Conservation (phyloP, 2,329 filamentous ascomycete species). For the Fonsecaea erecta region DNA sequence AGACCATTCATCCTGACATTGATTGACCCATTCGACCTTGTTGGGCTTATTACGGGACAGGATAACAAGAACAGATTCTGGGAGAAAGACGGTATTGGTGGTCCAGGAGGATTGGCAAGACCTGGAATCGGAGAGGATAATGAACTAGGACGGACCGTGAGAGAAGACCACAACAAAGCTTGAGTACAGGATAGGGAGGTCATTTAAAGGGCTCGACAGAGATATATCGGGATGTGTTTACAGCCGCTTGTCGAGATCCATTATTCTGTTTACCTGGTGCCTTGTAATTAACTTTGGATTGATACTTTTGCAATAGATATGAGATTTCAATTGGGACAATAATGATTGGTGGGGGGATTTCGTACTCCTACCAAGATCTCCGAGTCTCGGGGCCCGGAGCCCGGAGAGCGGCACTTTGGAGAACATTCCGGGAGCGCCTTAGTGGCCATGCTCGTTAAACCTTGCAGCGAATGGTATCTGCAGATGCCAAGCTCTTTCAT, state of each 20-base stretch:
- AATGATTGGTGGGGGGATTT: not conserved
- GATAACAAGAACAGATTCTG: conserved; percentile 49
- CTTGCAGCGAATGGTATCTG: not conserved
- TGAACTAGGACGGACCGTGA: not conserved
- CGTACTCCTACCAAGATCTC: too few relatives aligned
- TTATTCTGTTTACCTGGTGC: not conserved
- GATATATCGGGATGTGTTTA: not conserved
- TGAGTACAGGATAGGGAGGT: conserved; percentile 3
- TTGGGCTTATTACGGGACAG: conserved; percentile 43
- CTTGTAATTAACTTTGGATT: not conserved
- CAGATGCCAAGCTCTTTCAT: not conserved
- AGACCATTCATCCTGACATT: conserved; percentile 51
- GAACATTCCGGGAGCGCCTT: too few relatives aligned
- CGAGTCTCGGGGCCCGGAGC: not conserved
- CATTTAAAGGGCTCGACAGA: not conserved
- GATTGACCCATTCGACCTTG: conserved; percentile 51
- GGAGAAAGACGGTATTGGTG: conserved; percentile 42
- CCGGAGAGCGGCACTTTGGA: not conserved
- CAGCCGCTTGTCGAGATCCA: not conserved
- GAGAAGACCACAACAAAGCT: not conserved
- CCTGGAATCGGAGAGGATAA: not conserved
- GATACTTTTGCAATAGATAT: not conserved
- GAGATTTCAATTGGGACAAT: not conserved
- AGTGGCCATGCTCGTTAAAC: not conserved
- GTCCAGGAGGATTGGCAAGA: conserved; percentile 12